Conservation (phyloP, 2,329 filamentous ascomycete species). For the Colletotrichum acutatum region DNA sequence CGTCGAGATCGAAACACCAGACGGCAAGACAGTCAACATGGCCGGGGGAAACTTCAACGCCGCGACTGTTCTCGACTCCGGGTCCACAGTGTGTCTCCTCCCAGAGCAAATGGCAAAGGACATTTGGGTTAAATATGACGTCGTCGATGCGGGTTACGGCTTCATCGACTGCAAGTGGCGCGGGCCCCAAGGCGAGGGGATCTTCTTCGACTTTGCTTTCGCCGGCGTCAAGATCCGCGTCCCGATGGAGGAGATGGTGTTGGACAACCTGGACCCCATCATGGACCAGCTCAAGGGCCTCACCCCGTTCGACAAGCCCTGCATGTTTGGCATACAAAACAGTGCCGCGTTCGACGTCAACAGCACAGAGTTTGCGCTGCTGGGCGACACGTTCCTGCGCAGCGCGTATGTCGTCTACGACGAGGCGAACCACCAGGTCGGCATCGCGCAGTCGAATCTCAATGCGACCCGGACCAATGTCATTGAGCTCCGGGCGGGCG, state of each 20-base stretch:
- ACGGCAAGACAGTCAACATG: constrained; percentile 43
- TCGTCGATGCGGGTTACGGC: constrained; percentile 63
- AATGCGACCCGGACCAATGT: constrained; percentile 56
- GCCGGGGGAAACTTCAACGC: constrained; percentile 49
- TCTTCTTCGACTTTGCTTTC: constrained; percentile 53
- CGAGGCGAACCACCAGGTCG: constrained; percentile 76
- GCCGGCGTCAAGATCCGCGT: constrained; percentile 61
- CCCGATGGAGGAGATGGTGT: constrained; percentile 67
- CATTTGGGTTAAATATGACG: constrained; percentile 69
- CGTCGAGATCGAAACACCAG: constrained; percentile 45
- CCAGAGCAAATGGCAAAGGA: constrained; percentile 63
- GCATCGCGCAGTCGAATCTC: constrained; percentile 67
- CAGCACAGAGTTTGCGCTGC: constrained; percentile 66
- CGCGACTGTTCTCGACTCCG: constrained; percentile 76
- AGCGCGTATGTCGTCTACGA: constrained; percentile 83
- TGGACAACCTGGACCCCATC: constrained; percentile 46
- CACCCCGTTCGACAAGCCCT: constrained; percentile 55
- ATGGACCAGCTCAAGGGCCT: constrained; percentile 51
- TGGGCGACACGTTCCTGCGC: constrained; percentile 78
- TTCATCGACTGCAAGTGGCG: constrained; percentile 69
- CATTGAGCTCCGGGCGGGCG: constrained; percentile 55
- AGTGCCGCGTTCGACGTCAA: constrained; percentile 74
- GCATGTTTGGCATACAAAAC: constrained; percentile 63
- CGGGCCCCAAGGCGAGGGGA: constrained; percentile 43
- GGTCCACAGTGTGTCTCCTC: constrained; percentile 74